Conservation (phyloP, 75 land plant genomes). For the Isoetes taiwanensis region DNA sequence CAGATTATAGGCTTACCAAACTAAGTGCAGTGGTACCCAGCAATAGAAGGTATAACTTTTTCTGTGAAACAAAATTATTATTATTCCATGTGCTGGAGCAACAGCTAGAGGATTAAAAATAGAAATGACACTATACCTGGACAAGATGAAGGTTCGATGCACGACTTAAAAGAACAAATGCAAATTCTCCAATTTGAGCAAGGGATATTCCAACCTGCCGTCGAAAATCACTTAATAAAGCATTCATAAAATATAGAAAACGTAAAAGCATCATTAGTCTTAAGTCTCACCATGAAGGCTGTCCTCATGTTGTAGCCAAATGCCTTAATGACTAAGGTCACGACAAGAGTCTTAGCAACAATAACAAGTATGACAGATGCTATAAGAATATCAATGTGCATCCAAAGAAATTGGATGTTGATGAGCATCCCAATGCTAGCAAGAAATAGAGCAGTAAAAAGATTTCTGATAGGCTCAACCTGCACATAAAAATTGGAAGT, state of each 20-base stretch:
- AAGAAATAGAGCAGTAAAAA: conserved; percentile 93
- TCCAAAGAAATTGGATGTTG: conserved; percentile 74
- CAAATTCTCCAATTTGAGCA: conserved; percentile 99
- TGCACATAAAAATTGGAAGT: background rate
- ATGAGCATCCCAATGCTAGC: conserved; percentile 98
- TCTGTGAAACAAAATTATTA: conserved; percentile 50
- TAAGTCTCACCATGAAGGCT: conserved; percentile 54
- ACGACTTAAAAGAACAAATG: conserved; percentile 89
- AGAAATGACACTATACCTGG: conserved; percentile 34
- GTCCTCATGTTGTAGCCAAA: conserved; percentile 76
- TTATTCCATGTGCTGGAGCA: no score
- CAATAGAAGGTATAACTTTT: conserved; percentile 80
- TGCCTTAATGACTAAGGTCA: conserved; percentile 44
- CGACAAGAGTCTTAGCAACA: conserved; percentile 55
- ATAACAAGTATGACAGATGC: conserved; percentile 84
- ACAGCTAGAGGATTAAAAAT: no score
- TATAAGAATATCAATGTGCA: conserved; percentile 79
- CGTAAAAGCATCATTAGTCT: no score
- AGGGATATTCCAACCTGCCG: conserved; percentile 76
- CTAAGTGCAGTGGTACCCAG: conserved; percentile 97
- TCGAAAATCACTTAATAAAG: conserved; percentile 6
- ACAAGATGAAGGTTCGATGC: conserved; percentile 88
- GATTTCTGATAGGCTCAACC: conserved; percentile 95
- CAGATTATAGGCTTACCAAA: conserved; percentile 51
- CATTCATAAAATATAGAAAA: no score